Evolutionary conservation across 2,329 filamentous ascomycete genomes (phyloP).

Genomic region (Leptoxyphium fumago): DNA sequence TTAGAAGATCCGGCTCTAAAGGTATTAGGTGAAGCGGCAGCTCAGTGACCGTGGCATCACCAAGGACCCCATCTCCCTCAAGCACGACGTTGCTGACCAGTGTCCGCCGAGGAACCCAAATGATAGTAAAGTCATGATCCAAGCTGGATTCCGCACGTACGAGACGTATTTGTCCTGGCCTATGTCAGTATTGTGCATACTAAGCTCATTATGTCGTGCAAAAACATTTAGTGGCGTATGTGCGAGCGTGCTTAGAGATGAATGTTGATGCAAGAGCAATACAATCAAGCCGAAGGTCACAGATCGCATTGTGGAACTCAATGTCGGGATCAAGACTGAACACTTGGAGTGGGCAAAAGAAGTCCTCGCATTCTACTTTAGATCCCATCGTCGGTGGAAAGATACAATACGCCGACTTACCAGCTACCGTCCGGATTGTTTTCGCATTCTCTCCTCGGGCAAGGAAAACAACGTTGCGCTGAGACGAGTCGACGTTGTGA

Average conservation of each 20-base stretch:
- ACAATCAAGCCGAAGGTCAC: slow-evolving; percentile 4
- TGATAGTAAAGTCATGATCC: slow-evolving; percentile 91
- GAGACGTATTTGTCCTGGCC: slow-evolving; percentile 73
- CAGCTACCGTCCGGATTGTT: slow-evolving; percentile 73
- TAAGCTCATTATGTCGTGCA: too few relatives aligned
- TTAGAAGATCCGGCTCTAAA: slow-evolving; percentile 79
- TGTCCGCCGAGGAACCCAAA: slow-evolving; percentile 88
- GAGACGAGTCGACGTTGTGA: slow-evolving; percentile 82
- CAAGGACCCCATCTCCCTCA: slow-evolving; percentile 83
- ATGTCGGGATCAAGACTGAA: slow-evolving; percentile 25
- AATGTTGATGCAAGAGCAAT: too few relatives aligned
- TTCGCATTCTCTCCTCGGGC: slow-evolving; percentile 77
- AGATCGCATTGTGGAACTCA: slow-evolving; percentile 3
- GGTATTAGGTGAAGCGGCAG: slow-evolving; percentile 83
- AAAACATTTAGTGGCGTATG: too few relatives aligned
- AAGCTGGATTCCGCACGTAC: slow-evolving; percentile 76
- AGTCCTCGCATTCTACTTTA: slow-evolving; percentile 47
- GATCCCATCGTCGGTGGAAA: slow-evolving; percentile 26
- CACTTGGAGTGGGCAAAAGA: slow-evolving; percentile 36
- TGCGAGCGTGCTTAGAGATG: too few relatives aligned
- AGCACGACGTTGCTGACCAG: slow-evolving; percentile 81
- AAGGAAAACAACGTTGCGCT: slow-evolving; percentile 90
- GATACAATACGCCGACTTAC: slow-evolving; percentile 35
- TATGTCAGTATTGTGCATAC: neutral
- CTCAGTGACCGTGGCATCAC: slow-evolving; percentile 79